Base-by-base conservation (phyloP, 176 grass and related monocot genomes). In the Rhynchospora pubera region DNA sequence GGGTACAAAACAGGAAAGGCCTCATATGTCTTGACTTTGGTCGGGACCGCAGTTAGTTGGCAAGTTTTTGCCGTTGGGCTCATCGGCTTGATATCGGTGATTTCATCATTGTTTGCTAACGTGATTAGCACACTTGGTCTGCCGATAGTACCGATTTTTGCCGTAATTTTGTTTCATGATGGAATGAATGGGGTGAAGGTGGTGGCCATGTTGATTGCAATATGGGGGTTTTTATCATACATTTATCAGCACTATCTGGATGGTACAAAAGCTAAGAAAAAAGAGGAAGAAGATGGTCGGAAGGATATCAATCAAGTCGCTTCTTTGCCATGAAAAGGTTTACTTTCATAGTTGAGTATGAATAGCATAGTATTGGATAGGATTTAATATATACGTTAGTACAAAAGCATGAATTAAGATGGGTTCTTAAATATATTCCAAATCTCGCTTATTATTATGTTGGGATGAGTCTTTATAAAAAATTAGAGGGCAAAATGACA, bases 81-180 rank as follows among this genome's bases (percentile, higher is more conserved):
- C 23, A 65, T 93, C 61, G 90, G 90, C 2, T 86, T 98, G 26
- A 61, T 98, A 50, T 91, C 87, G 0, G 4, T 79, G 58, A 89
- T 91, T 52, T 98, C 95, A 12, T 93, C 92, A 18, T 72, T 98
- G n/a, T 98, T 98, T 85, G 89, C 92, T 65, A 98, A 98, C 85
- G 89, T 90, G 51, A 92, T 98, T 85, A 83, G 87, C 84, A 90
- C 89, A 0, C 46, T 93, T 13, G 90, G 43, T 23, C 76, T 87
- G 84, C 90, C 89, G 32, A 48, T 98, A 9, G 47, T 84, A 32
- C 92, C 96, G 0, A 28, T 95, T 19, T 70, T 98, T 23, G 91
- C 92, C 1, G 91, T 91, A 7, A 85, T 98, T 48, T 87, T 98
- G 84, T 90, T 98, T 34, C 71, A 79, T 32, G 92, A 98, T 81